These are phyloP conservation scores for Wickerhamiella galacta DNA, from an alignment of 805 yeast species.

Conservation along the genomic window DNA sequence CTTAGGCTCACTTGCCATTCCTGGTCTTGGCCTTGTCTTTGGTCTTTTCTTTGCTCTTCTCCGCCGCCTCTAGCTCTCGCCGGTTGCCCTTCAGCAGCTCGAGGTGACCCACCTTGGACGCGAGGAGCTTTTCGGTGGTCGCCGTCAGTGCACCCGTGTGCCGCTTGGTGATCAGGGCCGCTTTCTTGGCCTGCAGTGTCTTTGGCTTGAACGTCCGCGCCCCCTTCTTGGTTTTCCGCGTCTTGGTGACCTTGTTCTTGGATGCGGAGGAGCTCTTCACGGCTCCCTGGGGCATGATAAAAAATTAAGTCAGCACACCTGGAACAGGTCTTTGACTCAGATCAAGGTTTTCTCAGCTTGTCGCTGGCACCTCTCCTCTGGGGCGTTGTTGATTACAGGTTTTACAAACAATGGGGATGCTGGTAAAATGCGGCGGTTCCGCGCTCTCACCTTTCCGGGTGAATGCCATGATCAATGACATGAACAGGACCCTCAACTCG, in stretches of 20 bases:
- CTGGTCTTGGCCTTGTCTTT: constrained; percentile 1
- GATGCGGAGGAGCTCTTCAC: constrained; percentile 16
- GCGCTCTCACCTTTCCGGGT: constrained; percentile 83
- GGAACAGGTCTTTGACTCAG: no score
- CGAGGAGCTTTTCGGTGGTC: constrained; percentile 69
- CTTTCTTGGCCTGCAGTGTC: constrained; percentile 50
- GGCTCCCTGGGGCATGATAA: constrained; percentile 26
- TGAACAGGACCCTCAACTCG: constrained; percentile 53
- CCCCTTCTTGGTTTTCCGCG: constrained; percentile 40
- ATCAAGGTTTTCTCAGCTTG: no score
- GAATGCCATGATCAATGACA: constrained; percentile 48
- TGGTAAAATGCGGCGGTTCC: constrained; percentile 44
- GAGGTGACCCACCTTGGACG: constrained; percentile 85
- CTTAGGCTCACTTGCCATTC: not conserved
- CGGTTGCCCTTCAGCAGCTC: constrained; percentile 84
- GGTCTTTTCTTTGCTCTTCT: constrained; percentile 26
- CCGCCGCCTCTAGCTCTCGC: constrained; percentile 55
- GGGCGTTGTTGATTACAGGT: no score
- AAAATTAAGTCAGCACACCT: no score
- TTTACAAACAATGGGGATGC: no score
- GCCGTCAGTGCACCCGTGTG: constrained; percentile 37
- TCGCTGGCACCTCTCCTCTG: no score
- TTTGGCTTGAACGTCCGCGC: constrained; percentile 30
- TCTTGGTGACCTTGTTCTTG: constrained; percentile 8
- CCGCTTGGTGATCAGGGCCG: constrained; percentile 34